Conservation (phyloP, 2,329 filamentous ascomycete genomes). For the Calycina herbarum region DNA sequence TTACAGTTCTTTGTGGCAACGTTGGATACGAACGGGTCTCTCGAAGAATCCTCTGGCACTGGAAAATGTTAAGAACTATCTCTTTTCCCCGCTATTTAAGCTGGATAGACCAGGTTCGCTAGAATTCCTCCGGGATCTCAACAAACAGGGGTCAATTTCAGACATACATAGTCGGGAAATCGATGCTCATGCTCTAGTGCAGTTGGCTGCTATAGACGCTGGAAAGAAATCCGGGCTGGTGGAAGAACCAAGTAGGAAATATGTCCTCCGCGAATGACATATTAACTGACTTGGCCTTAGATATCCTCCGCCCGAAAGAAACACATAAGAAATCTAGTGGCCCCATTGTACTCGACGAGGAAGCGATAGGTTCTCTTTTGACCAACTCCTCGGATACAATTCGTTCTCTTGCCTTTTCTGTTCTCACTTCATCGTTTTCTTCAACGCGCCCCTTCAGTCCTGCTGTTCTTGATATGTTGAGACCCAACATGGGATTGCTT, state of each 20-base stretch:
- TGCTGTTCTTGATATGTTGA: slow-evolving; percentile 61
- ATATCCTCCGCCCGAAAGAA: slow-evolving; percentile 39
- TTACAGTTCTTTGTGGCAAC: slow-evolving; percentile 48
- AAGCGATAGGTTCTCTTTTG: slow-evolving; percentile 53
- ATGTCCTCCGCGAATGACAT: slow-evolving; percentile 5
- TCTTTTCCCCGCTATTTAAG: slow-evolving; percentile 63
- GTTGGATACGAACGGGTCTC: slow-evolving; percentile 56
- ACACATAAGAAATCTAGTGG: slow-evolving; percentile 36
- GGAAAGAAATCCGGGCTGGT: slow-evolving; percentile 71
- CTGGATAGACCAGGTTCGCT: slow-evolving; percentile 54
- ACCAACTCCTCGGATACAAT: slow-evolving; percentile 61
- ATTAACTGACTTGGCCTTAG: slow-evolving; percentile 23
- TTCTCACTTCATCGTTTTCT: slow-evolving; percentile 74
- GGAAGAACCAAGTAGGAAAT: slow-evolving; percentile 59
- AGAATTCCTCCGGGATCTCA: slow-evolving; percentile 58
- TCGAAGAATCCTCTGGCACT: slow-evolving; percentile 51
- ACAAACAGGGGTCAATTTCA: slow-evolving; percentile 48
- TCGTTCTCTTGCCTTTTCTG: slow-evolving; percentile 76
- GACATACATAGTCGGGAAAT: slow-evolving; percentile 48
- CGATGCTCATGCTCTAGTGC: slow-evolving; percentile 57
- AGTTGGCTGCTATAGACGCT: slow-evolving; percentile 67
- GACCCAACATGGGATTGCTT: slow-evolving; percentile 65
- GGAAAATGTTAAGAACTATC: slow-evolving; percentile 64
- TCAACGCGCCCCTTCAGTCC: slow-evolving; percentile 71
- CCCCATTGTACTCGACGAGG: slow-evolving; percentile 41